phyloP scores from a whole-genome alignment of 495 filamentous ascomycete species.

The Ascobolus immersus region DNA sequence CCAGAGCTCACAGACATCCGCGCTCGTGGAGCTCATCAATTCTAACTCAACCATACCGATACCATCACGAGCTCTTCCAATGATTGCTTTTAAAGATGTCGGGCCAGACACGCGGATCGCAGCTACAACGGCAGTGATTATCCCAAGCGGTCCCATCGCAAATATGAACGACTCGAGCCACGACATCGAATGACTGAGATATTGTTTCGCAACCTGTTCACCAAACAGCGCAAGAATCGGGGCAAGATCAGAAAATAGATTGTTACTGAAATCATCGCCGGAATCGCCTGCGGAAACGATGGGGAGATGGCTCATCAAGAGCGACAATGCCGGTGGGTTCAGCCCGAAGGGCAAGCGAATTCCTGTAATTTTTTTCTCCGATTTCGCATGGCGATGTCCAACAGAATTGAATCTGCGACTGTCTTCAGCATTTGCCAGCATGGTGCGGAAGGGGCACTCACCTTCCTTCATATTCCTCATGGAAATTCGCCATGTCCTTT shows the following conservation, averaged over 20 bases:
- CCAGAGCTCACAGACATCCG: conserved; percentile 19
- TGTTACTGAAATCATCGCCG: neutral
- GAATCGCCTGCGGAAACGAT: too few species aligned
- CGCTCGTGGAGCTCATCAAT: conserved; percentile 14
- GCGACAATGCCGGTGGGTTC: too few species aligned
- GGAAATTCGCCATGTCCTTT: too few species aligned
- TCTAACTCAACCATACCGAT: conserved; percentile 13
- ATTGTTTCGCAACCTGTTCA: conserved; percentile 28
- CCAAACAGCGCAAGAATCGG: conserved; percentile 27
- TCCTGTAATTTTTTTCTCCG: too few species aligned
- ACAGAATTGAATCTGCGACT: too few species aligned
- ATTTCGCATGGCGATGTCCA: too few species aligned
- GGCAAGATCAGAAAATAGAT: conserved; percentile 12
- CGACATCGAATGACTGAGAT: conserved; percentile 24
- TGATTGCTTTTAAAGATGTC: conserved; percentile 24
- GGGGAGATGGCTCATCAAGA: too few species aligned
- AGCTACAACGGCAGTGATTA: conserved; percentile 25
- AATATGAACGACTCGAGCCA: conserved; percentile 26
- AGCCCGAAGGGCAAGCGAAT: too few species aligned
- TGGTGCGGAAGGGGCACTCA: too few species aligned
- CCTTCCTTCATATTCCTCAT: too few species aligned
- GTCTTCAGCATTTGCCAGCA: too few species aligned
- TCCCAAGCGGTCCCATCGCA: conserved; percentile 25
- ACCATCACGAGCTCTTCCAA: conserved; percentile 18
- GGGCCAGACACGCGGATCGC: conserved; percentile 26